Evolutionary conservation across 352 stramenopile species (phyloP).

Genomic region (Phytophthora pseudosyringae): DNA sequence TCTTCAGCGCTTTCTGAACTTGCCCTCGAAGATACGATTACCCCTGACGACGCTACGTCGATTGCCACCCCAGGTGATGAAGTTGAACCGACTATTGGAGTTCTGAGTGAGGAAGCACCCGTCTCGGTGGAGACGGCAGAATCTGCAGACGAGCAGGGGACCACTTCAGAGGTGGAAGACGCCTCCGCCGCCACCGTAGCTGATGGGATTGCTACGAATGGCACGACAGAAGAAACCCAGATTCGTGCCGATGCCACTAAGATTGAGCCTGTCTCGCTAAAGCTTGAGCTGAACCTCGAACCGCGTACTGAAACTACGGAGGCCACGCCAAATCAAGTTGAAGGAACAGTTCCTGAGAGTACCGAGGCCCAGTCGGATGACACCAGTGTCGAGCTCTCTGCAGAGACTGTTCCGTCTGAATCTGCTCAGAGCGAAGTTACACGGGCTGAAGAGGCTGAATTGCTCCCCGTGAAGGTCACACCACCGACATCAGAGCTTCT

Average conservation of each 20-base stretch:
- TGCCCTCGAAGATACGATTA: background rate
- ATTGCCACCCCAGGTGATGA: background rate
- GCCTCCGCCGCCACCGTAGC: background rate
- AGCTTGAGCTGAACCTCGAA: constrained; percentile 22
- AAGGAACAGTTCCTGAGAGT: background rate
- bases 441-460: constrained; percentile 6
- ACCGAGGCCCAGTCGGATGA: background rate
- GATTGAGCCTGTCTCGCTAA: constrained; percentile 10
- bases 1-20: background rate
- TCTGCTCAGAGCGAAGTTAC: background rate
- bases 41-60: background rate
- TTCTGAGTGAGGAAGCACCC: background rate
- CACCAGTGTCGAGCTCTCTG: background rate
- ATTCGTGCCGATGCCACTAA: background rate
- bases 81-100: constrained; percentile 6
- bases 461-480: constrained; percentile 21
- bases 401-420: background rate
- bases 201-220: background rate
- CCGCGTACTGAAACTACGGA: constrained; percentile 2
- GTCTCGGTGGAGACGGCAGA: background rate
- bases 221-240: background rate
- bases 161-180: background rate
- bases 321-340: background rate
- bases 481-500: constrained; percentile 11
- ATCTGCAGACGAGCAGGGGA: background rate